Base-by-base conservation (phyloP, 805 yeast genomes). In the Yamadazyma sp. region DNA sequence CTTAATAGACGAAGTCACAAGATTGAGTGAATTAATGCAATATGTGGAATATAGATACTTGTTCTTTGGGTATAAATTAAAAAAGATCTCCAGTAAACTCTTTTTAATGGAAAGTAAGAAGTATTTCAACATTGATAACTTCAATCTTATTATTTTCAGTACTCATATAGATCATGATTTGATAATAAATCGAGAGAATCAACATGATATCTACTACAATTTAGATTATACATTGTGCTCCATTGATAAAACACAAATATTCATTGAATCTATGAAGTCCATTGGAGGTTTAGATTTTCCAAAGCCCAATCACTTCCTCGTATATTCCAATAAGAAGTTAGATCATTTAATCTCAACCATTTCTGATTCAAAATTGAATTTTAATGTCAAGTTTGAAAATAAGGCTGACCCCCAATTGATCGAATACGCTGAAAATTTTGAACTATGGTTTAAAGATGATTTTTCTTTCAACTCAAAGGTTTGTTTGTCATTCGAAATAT, bases 361-460 rank as follows among this genome's bases (percentile, higher is more conserved):
- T 12, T 16, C 27, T 5, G 31, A 30, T 4, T 18, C 30, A 8
- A 14, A 22, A 5, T 5, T 36, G 5, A 27, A 36, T 16, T 37
- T 12, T 28, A 16, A 30, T 10, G 9, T 65, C 53, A 54, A 52
- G 3, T 45, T 50, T 0, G 47, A 52, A 28, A 34, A 48, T 2
- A 36, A 45, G 0, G 38, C 50, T 0, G 30, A 42, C 1, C 81
- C 83, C 0, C 45, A 45, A 9, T 49, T 76, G 7, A 38, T 66
- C 1, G 52, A 55, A 14, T 50, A 52, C 33, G 60, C 66, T 18
- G 35, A 49, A 0, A 46, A 50, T 5, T 61, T 61, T 40, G 80
- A 80, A 37, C 39, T 76, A 26, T 82, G 87, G 87, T 48, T 59
- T 5, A 69, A 73, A 38, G 34, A 44, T 13, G 78, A 74, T 31